Conservation (phyloP, 495 filamentous ascomycete species). For the Penicillium coprophilum region DNA sequence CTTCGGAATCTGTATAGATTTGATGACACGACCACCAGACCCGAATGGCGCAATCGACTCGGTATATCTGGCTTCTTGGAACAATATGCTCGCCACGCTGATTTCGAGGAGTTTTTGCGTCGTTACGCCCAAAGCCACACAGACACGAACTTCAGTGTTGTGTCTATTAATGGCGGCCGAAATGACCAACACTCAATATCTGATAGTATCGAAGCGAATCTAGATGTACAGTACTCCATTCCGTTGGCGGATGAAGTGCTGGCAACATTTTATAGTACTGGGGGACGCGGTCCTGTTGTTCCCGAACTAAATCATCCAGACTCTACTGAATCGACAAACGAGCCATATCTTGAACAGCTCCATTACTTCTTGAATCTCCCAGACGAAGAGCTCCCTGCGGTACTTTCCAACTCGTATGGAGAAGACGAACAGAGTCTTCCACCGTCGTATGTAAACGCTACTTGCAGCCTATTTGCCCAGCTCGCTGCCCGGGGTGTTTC, state of each 20-base stretch:
- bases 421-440: constrained; percentile 53
- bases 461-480: constrained; percentile 71
- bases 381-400: constrained; percentile 66
- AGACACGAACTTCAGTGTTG: constrained; percentile 61
- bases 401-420: constrained; percentile 71
- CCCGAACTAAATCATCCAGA: constrained; percentile 50
- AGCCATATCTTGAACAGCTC: constrained; percentile 82
- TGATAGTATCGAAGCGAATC: constrained; percentile 59
- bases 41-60: constrained; percentile 47
- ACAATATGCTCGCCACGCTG: constrained; percentile 60
- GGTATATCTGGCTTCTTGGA: constrained; percentile 71
- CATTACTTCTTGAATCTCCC: constrained; percentile 61
- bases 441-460: constrained; percentile 56
- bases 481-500: constrained; percentile 72
- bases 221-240: constrained; percentile 71
- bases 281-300: constrained; percentile 57
- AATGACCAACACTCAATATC: constrained; percentile 46
- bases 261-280: constrained; percentile 66
- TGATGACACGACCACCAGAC: constrained; percentile 40
- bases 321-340: constrained; percentile 56
- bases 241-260: constrained; percentile 58
- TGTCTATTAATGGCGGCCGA: constrained; percentile 58
- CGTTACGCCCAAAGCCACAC: constrained; percentile 50
- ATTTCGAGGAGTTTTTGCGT: constrained; percentile 55
- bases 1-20: constrained; percentile 61